Evolutionary conservation across 148 eudicot genomes (phyloP), one percentile per base, ranked within the genome.

Genomic region (Diospyros lotus): DNA sequence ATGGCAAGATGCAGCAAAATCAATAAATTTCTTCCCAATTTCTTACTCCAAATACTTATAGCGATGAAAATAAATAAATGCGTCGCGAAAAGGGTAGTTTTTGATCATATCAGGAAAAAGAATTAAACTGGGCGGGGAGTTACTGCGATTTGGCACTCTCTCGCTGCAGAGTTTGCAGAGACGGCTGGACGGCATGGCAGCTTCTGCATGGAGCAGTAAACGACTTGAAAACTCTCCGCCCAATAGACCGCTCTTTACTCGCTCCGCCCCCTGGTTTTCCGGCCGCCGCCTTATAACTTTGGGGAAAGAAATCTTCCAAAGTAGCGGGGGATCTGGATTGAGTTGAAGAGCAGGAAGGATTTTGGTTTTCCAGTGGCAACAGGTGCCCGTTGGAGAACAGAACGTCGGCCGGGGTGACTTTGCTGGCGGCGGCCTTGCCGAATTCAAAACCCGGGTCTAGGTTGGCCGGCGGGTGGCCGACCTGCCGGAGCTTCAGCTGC

Each of bases 181-280:
- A 63, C 40, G 78, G 75, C 53, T 80, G 72, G 8, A 43, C 2
- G 4, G 72, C 50, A 14, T 73, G 71, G 52, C 82, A 80, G 55
- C 67, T 68, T 50, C 75, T 75, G 75, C 82, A 80, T 43, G 82
- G 82, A 9, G 71, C 56, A 5, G 58, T 43, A 43, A 80, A 64
- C 13, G 82, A 73, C 63, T 65, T 58, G 59, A 80, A 18, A 6
- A 80, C 11, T 44, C 50, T 75, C 42, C 74, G 70, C 42, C 78
- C 48, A n/a, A 80, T 58, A 56, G 74, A 44, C 59, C 59, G 3
- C 8, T 55, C 61, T 13, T 8, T 46, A 48, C 73, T 77, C 69
- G 13, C 5, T 58, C 9, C 8, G n/a, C 48, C 12, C 45, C 44
- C 68, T 44, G 50, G 60, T 62, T 44, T 50, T 64, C 44, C 69